These are phyloP conservation scores for Trametes elegans DNA, from an alignment of 768 basidiomycete genomes.

Conservation along the genomic window DNA sequence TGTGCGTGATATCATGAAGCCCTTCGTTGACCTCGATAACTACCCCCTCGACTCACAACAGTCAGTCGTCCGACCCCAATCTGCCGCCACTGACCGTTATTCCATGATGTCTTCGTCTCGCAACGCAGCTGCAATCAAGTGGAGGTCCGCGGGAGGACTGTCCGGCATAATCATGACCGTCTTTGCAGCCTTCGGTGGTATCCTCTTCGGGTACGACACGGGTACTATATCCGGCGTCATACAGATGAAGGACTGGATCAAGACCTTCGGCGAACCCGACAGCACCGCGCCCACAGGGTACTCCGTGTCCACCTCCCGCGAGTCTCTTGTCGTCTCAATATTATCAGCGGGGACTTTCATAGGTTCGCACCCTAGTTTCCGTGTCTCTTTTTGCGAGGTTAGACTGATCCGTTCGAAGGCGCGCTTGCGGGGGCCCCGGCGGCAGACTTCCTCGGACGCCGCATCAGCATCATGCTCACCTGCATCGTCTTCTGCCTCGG, in stretches of 20 bases:
- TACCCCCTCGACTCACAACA: not conserved
- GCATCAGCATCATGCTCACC: too few species aligned
- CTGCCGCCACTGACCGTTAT: not conserved
- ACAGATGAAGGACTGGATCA: constrained; percentile 54
- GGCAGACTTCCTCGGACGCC: too few species aligned
- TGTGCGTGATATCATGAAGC: too few species aligned
- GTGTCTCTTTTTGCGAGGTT: too few species aligned
- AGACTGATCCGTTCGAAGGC: too few species aligned
- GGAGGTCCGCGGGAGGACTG: not conserved
- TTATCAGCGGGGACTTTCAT: constrained; percentile 85
- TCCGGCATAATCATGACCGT: constrained; percentile 25
- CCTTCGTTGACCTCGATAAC: too few species aligned
- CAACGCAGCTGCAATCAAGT: not conserved
- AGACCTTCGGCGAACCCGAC: constrained; percentile 19
- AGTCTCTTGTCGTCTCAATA: constrained; percentile 57
- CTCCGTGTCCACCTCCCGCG: constrained; percentile 37
- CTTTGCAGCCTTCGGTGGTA: constrained; percentile 32
- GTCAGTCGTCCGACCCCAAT: not conserved
- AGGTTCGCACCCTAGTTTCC: too few species aligned
- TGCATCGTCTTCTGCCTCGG: too few species aligned
- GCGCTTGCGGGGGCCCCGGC: too few species aligned
- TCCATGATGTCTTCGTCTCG: not conserved
- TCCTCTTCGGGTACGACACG: constrained; percentile 49
- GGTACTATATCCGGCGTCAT: constrained; percentile 74
- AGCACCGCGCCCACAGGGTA: constrained; percentile 8